Percentiles rank a stretch among this genome's conserved stretches.
Conservation (phyloP, 495 filamentous ascomycete species). For the Bacidia rubella region DNA sequence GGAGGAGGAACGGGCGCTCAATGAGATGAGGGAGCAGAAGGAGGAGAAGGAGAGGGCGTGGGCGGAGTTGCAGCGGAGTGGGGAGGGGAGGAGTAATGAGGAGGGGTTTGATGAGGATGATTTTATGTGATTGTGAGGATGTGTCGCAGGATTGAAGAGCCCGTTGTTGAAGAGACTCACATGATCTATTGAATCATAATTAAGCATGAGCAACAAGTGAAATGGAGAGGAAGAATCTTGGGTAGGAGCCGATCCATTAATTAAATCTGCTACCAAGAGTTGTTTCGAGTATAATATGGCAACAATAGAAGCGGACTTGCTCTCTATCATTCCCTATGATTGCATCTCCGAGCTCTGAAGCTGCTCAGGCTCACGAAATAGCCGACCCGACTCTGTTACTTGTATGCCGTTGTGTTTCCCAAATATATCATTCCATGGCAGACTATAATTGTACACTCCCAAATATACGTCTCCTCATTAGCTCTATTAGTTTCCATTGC, state of each 20-base stretch:
- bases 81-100: constrained; percentile 36
- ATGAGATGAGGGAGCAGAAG: constrained; percentile 75
- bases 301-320: background rate
- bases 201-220: too few relatives aligned
- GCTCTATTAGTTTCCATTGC: constrained; percentile 2
- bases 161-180: too few relatives aligned
- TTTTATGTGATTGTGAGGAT: constrained; percentile 32
- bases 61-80: constrained; percentile 49
- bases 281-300: background rate
- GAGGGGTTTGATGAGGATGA: constrained; percentile 36
- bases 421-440: background rate
- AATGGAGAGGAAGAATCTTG: too few relatives aligned
- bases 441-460: background rate
- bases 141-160: too few relatives aligned
- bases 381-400: background rate
- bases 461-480: constrained; percentile 7
- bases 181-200: background rate
- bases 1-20: constrained; percentile 61
- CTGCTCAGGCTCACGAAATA: background rate
- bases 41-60: constrained; percentile 93
- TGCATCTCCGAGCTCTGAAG: background rate
- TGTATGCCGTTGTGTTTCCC: background rate
- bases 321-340: background rate
- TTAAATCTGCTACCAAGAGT: background rate
- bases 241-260: background rate